These are phyloP conservation scores for Samsoniella hepiali DNA, from an alignment of 2,329 filamentous ascomycete genomes.

Conservation along the genomic window DNA sequence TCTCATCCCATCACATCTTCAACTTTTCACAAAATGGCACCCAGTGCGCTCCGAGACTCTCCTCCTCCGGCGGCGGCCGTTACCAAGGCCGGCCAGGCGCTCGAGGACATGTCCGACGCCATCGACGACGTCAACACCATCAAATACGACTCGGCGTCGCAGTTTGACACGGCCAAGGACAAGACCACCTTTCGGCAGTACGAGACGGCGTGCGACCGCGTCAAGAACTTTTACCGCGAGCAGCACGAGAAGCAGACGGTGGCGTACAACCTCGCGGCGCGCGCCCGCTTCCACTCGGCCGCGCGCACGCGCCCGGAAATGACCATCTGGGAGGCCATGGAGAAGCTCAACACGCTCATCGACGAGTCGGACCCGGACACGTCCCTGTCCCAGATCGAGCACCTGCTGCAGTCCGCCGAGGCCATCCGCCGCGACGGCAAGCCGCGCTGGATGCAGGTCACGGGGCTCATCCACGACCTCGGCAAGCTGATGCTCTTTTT, in stretches of 20 bases:
- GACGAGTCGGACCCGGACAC: constrained; percentile 92
- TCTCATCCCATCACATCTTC: background rate
- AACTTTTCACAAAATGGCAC: constrained; percentile 26
- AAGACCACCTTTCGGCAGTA: constrained; percentile 81
- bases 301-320: constrained; percentile 64
- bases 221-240: constrained; percentile 81
- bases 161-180: constrained; percentile 73
- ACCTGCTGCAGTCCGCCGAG: constrained; percentile 83
- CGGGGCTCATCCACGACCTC: constrained; percentile 73
- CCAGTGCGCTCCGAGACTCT: constrained; percentile 24
- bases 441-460: constrained; percentile 78
- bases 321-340: constrained; percentile 88
- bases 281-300: constrained; percentile 55
- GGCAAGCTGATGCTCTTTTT: constrained; percentile 80
- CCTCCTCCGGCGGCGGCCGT: background rate
- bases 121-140: constrained; percentile 52
- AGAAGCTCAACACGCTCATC: constrained; percentile 86
- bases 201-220: constrained; percentile 75
- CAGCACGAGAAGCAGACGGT: constrained; percentile 71
- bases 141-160: constrained; percentile 51
- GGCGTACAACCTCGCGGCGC: constrained; percentile 79
- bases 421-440: constrained; percentile 83
- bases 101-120: constrained; percentile 49
- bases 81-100: constrained; percentile 28
- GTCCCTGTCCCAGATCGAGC: constrained; percentile 81